Evolutionary conservation across 2,329 filamentous ascomycete genomes (phyloP), one percentile per base, ranked within the genome.

Genomic region (Rasamsonia emersonii): DNA sequence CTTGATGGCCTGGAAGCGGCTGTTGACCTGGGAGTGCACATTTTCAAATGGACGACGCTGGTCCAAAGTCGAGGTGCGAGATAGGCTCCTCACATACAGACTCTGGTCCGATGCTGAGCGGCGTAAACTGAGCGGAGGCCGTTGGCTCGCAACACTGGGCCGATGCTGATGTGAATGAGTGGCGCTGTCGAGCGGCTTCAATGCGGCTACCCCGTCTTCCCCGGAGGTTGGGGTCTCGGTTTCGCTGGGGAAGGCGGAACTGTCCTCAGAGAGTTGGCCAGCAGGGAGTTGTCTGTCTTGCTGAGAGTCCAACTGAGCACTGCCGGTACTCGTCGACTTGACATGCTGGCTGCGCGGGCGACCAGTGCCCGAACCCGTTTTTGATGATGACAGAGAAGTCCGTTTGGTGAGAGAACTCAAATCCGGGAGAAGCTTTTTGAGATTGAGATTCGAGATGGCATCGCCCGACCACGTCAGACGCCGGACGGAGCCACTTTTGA

Each of bases 1-100:
- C 50, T 79, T 82, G 53, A 96, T 83, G 4, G 89, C 89, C 61
- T 93, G 93, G 50, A 91, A 70, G 24, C 89, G 74, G 45, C 82
- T 86, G 49, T 95, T 96, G 43, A 89, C 81, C 64, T 91, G 84
- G 39, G 85, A 82, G 25, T 79, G 75, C 9, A 93, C 77, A 55
- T 91, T 70, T 30, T 82, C 75, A 55, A 91, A 96, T 26, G 79
- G 73, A 23, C 76, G 75, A 46, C 89, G 84, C 50, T 95, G 85
- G 2, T 88, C 88, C 1, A 93, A 69, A 0, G 86, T 93, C 0
- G 86, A 91, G 1, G 82, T 78, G 16, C 78, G 71, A 0, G 88
- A 93, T 3, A 86, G 64, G 4, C 75, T 78, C 44, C 84, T 77
- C 10, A 91, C 68, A 11, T 69, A 62, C 38, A 93, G 60, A 4